Base-by-base conservation (phyloP, 2,329 filamentous ascomycete genomes). In the Ustulina deusta region DNA sequence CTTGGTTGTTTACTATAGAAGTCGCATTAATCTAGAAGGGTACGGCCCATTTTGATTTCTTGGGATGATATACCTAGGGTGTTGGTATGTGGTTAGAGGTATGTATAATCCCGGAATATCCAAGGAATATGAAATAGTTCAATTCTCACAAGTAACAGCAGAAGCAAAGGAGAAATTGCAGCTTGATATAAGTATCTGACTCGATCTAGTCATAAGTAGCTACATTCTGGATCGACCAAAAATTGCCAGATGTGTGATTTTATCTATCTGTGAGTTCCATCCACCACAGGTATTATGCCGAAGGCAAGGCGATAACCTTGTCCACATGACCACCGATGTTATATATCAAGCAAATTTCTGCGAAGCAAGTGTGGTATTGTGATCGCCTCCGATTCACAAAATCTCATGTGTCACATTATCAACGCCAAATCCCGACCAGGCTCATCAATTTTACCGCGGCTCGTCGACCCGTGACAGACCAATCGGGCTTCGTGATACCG, bases 341-440 rank as follows among this genome's bases (percentile, higher is more conserved):
- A 71, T 52, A 71, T 71, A 22, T 66, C 67, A 65, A 71, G 69
- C 69, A 71, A 71, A 71, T 68, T 59, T 32, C 20, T 36, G 67
- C 22, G 54, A 65, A 71, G 67, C 67, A 69, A 68, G 48, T 60
- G 57, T 61, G 46, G 69, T 65, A 52, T 60, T 63, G 22, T 22
- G 57, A 22, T 20, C n/a, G 9, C 20, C 15, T 55, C 36, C 15
- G 29, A 38, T 17, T 38, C 44, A 56, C 15, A 32, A 65, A 15
- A 54, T 27, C 32, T 36, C 49, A 58, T 22, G 38, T 20, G 27
- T 44, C 22, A 56, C 29, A 52, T 55, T 46, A 64, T 34, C 15
- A 61, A 48, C 40, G 51, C 13, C 58, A 57, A 59, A 57, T 32
- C 2, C 66, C 56, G 3, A 66, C 29, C 7, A 66, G 22, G n/a